These are phyloP conservation scores for Starmerella floricola DNA, from an alignment of 805 yeast genomes.

Conservation along the genomic window DNA sequence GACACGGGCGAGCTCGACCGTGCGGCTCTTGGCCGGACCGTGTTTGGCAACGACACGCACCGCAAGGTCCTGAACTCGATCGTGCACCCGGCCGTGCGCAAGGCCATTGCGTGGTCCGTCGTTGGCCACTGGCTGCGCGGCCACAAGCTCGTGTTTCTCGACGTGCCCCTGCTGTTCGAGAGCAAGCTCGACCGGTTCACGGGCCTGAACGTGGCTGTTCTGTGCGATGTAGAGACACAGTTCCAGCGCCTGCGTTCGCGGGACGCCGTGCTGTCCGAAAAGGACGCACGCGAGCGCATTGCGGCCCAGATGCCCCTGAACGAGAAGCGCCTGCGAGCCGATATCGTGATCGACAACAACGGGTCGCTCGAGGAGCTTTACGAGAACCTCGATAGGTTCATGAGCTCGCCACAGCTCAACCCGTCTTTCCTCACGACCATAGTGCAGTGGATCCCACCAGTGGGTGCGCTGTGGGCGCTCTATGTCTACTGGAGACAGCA, in stretches of 20 bases:
- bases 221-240: conserved; percentile 49
- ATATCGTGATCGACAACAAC: conserved; percentile 53
- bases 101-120: conserved; percentile 49
- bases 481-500: conserved; percentile 9
- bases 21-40: conserved; percentile 60
- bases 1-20: conserved; percentile 42
- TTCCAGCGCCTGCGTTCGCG: conserved; percentile 49
- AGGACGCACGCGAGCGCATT: conserved; percentile 64
- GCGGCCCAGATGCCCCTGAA: conserved; percentile 60
- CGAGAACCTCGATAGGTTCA: conserved; percentile 33
- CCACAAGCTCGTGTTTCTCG: conserved; percentile 54
- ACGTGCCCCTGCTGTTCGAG: conserved; percentile 85
- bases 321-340: conserved; percentile 48
- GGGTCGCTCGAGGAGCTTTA: conserved; percentile 35
- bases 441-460: conserved; percentile 29
- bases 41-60: conserved; percentile 56
- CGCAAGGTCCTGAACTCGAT: conserved; percentile 53
- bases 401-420: conserved; percentile 24
- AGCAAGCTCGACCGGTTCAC: conserved; percentile 58
- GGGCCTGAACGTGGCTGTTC: conserved; percentile 56
- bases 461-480: conserved; percentile 24
- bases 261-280: conserved; percentile 50
- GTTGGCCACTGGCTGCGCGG: conserved; percentile 46
- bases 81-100: conserved; percentile 78
- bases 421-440: conserved; percentile 30